Conservation (phyloP, 2,329 filamentous ascomycete genomes). For the Claviceps capensis region DNA sequence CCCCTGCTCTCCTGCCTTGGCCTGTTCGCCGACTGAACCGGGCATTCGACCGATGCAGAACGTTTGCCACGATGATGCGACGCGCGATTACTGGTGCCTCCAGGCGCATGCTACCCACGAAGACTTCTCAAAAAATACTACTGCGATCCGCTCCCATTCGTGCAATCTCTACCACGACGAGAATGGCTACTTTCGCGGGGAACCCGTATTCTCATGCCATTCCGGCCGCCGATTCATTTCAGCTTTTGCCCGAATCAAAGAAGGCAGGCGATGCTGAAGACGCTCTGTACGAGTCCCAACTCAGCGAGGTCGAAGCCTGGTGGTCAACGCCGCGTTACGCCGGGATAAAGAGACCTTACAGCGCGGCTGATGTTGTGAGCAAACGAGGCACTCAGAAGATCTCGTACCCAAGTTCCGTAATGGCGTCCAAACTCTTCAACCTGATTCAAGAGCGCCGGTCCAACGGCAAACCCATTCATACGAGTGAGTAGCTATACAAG, state of each 20-base stretch:
- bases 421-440: slow-evolving; percentile 91
- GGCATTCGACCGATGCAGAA: background rate
- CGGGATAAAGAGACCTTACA: slow-evolving; percentile 86
- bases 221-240: slow-evolving; percentile 60
- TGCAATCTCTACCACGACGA: slow-evolving; percentile 17
- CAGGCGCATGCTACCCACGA: slow-evolving; percentile 13
- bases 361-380: slow-evolving; percentile 78
- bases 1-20: background rate
- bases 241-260: slow-evolving; percentile 62
- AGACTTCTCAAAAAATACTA: slow-evolving; percentile 8
- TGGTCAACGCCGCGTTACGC: slow-evolving; percentile 75
- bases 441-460: slow-evolving; percentile 65
- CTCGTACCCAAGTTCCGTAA: slow-evolving; percentile 80
- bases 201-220: slow-evolving; percentile 17
- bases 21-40: background rate
- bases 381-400: slow-evolving; percentile 83
- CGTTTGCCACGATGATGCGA: slow-evolving; percentile 17
- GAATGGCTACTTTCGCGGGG: slow-evolving; percentile 14
- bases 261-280: slow-evolving; percentile 77
- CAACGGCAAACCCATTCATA: slow-evolving; percentile 81
- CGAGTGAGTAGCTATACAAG: slow-evolving; percentile 42
- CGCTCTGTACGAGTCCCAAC: slow-evolving; percentile 67
- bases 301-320: slow-evolving; percentile 79
- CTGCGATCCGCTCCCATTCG: slow-evolving; percentile 13
- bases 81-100: slow-evolving; percentile 18